Conservation (phyloP, 2,329 filamentous ascomycete genomes). For the Aspergillus spinulosporus region DNA sequence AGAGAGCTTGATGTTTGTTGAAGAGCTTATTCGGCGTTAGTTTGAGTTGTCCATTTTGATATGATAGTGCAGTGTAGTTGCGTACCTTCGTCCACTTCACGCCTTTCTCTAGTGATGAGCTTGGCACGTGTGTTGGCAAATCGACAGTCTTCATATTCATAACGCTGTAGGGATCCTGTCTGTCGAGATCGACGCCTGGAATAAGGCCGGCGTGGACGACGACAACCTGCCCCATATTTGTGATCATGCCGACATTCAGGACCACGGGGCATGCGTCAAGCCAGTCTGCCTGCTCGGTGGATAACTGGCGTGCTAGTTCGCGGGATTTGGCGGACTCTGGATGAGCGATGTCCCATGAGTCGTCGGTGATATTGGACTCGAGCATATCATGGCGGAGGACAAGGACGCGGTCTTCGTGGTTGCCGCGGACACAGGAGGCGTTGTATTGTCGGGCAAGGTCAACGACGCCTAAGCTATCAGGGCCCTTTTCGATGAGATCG, state of each 20-base stretch:
- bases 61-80: neutral
- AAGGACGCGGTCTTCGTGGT: conserved; percentile 88
- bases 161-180: conserved; percentile 74
- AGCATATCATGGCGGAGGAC: conserved; percentile 57
- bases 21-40: conserved; percentile 43
- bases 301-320: conserved; percentile 59
- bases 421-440: conserved; percentile 83
- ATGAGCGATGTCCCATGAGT: conserved; percentile 10
- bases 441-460: conserved; percentile 70
- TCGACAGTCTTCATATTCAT: conserved; percentile 92
- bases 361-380: conserved; percentile 24
- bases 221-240: conserved; percentile 62
- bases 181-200: conserved; percentile 67
- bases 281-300: conserved; percentile 65
- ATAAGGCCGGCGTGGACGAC: conserved; percentile 86
- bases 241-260: conserved; percentile 66
- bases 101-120: conserved; percentile 50
- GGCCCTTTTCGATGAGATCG: conserved; percentile 83
- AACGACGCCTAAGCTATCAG: conserved; percentile 76
- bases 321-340: conserved; percentile 34
- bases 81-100: conserved; percentile 65
- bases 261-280: conserved; percentile 74
- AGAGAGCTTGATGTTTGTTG: conserved; percentile 49
- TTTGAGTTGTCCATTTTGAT: neutral
- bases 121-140: conserved; percentile 61